A percentile compares a stretch with the other conserved stretches of the same genome.
Evolutionary conservation across 345 rosid genomes (phyloP).

Genomic region (Brassica incana): DNA sequence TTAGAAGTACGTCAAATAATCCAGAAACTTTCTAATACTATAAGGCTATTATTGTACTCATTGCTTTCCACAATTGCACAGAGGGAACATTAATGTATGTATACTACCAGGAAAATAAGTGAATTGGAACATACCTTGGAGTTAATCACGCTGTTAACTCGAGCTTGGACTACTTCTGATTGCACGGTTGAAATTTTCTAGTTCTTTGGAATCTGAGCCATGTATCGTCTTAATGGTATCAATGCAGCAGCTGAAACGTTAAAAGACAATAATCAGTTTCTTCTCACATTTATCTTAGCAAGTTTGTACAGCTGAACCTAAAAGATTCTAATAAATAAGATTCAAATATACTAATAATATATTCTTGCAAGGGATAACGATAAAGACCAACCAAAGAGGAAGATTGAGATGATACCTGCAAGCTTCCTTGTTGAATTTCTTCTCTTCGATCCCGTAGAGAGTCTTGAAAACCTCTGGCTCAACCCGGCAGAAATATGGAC

Average conservation of each 20-base stretch:
- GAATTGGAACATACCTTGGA: not conserved
- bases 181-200: constrained; percentile 54
- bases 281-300: not conserved
- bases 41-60: not conserved
- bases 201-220: constrained; percentile 62
- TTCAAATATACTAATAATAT: not conserved
- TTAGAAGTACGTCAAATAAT: not conserved
- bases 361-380: not conserved
- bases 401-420: constrained; percentile 44
- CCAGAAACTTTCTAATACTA: not conserved
- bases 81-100: not conserved
- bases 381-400: not conserved
- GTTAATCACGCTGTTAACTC: constrained; percentile 1
- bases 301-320: not conserved
- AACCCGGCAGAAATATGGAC: constrained; percentile 85
- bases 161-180: constrained; percentile 40
- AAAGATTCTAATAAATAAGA: not conserved
- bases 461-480: constrained; percentile 58
- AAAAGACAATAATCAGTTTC: not conserved
- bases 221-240: constrained; percentile 73
- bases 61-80: not conserved
- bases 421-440: constrained; percentile 74
- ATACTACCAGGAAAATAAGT: constrained; percentile 10
- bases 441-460: constrained; percentile 57
- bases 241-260: constrained; percentile 53